These are phyloP conservation scores for Rhizoclosmatium globosum DNA, from an alignment of 192 early-diverging fungal species.

Conservation along the genomic window DNA sequence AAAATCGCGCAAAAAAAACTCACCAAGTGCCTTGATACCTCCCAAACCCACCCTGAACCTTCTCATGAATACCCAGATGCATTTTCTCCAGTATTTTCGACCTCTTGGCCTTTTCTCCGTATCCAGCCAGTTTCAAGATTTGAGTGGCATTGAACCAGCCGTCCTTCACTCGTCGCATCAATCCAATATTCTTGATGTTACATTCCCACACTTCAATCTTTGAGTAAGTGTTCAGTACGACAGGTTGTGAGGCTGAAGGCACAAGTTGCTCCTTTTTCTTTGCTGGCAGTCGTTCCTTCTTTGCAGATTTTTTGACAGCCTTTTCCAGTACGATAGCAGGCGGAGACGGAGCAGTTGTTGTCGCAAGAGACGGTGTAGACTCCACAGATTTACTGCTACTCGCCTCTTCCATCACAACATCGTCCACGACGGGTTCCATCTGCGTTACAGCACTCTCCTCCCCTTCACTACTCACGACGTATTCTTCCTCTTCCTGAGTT, in stretches of 20 bases:
- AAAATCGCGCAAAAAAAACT: background rate
- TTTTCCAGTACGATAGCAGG: background rate
- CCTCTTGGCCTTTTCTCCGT: constrained; percentile 56
- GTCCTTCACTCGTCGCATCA: constrained; percentile 59
- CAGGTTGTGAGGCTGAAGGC: background rate
- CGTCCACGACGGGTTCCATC: background rate
- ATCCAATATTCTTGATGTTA: constrained; percentile 22
- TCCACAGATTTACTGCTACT: background rate
- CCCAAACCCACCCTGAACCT: constrained; percentile 64
- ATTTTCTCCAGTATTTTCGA: constrained; percentile 62
- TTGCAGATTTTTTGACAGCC: background rate
- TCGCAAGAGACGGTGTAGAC: background rate
- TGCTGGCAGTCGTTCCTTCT: background rate
- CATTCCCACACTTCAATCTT: constrained; percentile 59
- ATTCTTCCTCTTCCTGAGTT: background rate
- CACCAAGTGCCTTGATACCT: constrained; percentile 68
- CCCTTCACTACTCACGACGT: background rate
- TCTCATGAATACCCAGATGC: constrained; percentile 50
- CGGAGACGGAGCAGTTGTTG: background rate
- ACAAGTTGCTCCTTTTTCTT: background rate
- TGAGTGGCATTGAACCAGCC: constrained; percentile 66
- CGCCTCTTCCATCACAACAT: background rate
- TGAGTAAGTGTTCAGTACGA: constrained; percentile 63
- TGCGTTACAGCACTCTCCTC: background rate
- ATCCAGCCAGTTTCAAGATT: constrained; percentile 60